Evolutionary conservation across 2,329 filamentous ascomycete genomes (phyloP).

Genomic region (Drechslerella dactyloides): DNA sequence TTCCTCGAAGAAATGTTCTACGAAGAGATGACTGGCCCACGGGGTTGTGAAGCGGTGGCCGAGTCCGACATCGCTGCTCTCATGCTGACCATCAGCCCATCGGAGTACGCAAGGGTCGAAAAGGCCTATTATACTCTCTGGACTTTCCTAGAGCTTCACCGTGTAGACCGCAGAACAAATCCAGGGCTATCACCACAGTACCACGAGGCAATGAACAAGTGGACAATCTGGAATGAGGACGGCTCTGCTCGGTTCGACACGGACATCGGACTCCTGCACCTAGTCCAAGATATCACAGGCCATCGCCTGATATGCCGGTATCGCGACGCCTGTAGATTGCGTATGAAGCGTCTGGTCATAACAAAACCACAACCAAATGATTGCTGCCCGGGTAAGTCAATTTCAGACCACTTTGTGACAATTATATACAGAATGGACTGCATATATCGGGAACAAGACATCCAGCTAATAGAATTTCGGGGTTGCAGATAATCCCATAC

Average conservation of each 20-base stretch:
- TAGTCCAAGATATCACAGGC: slow-evolving; percentile 20
- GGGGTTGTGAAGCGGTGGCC: background rate
- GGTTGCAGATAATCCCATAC: no score
- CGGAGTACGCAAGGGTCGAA: slow-evolving; percentile 34
- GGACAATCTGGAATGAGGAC: slow-evolving; percentile 22
- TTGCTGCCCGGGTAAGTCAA: no score
- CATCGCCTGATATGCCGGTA: slow-evolving; percentile 27
- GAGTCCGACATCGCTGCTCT: background rate
- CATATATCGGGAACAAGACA: no score
- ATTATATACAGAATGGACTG: no score
- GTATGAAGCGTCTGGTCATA: background rate
- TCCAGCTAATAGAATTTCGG: no score
- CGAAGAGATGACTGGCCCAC: background rate
- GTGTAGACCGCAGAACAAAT: background rate
- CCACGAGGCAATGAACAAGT: slow-evolving; percentile 6
- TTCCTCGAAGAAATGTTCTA: slow-evolving; percentile 28
- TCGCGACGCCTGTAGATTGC: background rate
- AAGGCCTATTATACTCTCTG: slow-evolving; percentile 38
- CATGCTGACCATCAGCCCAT: slow-evolving; percentile 18
- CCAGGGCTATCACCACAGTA: background rate
- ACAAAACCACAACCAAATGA: background rate
- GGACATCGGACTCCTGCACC: slow-evolving; percentile 24
- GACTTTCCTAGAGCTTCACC: slow-evolving; percentile 29
- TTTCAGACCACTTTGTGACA: no score
- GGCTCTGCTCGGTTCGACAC: slow-evolving; percentile 6